Percentiles rank a stretch among this genome's conserved stretches.
phyloP scores from a whole-genome alignment of 495 filamentous ascomycete genomes.

The Penicillium riverlandense region DNA sequence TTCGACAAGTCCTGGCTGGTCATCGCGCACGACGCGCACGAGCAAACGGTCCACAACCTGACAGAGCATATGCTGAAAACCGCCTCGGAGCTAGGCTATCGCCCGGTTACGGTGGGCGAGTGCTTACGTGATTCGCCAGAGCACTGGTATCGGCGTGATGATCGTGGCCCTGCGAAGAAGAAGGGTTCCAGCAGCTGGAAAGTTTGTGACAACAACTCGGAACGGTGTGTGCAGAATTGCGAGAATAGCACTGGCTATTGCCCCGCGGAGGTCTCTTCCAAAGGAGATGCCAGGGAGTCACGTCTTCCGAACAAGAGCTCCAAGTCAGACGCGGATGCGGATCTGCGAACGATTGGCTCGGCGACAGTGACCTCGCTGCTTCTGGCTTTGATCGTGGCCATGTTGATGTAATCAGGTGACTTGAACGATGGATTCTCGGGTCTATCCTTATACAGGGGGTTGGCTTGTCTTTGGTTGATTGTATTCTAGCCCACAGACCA shows the following conservation, averaged over 20 bases:
- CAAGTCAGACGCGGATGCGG: conserved; percentile 14
- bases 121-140: conserved; percentile 63
- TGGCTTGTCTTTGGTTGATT: background rate
- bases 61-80: conserved; percentile 65
- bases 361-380: conserved; percentile 17
- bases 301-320: conserved; percentile 1
- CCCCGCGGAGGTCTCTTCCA: conserved; percentile 13
- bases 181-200: conserved; percentile 33
- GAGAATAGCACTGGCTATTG: conserved; percentile 43
- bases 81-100: conserved; percentile 50
- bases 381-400: conserved; percentile 17
- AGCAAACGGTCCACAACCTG: conserved; percentile 69
- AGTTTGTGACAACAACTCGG: conserved; percentile 41
- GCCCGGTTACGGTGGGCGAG: conserved; percentile 66
- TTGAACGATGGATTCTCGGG: background rate
- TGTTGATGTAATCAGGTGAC: conserved; percentile 12
- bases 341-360: conserved; percentile 9
- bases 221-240: conserved; percentile 46
- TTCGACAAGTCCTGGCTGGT: conserved; percentile 51
- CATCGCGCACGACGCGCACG: conserved; percentile 76
- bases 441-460: background rate
- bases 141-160: conserved; percentile 60
- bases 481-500: background rate
- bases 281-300: conserved; percentile 19
- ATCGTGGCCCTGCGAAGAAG: conserved; percentile 10